Evolutionary conservation across 2,329 filamentous ascomycete genomes (phyloP), one percentile per base, ranked within the genome.

Genomic region (Calonectria hawksworthii): DNA sequence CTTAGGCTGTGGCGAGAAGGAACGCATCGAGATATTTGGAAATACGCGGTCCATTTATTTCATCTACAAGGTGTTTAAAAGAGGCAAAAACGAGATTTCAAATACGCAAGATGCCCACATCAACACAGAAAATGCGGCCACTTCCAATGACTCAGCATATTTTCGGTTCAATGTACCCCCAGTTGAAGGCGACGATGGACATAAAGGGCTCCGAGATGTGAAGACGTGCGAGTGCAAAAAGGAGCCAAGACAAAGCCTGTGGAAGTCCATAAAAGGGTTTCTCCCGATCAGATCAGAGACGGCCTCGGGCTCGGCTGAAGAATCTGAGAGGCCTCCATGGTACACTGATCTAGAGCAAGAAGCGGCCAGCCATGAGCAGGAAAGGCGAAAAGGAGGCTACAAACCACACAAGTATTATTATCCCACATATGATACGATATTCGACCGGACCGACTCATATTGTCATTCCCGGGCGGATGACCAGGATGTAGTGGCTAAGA

Each of bases 341-440:
- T 28, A 63, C n/a, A 41, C 6, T 4, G 23, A 14, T 8, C 23
- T 63, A 5, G 13, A 63, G 16, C 1, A 26, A 28, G 23, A 44
- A 14, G 59, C 34, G 4, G 56, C 28, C 16, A 8, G n/a, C 3
- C n/a, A 26, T 21, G 7, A 13, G 14, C 4, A 41, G 23, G n/a
- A 63, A 23, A 26, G 3, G 11, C 14, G 36, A 2, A 69, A 56
- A 16, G 65, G 65, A 16, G 50, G 36, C 21, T 68, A 56, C 47
- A 68, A 68, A 18, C 65, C 50, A 5, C 32, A 32, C 23, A 68
- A 68, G 18, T 68, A 68, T 23, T n/a, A n/a, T 14, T 68, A 68
- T 10, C 11, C 34, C 1, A 41, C 50, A 10, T 68, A 68, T 32
- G 50, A 68, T 4, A 56, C 34, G 1, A 68, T 68, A 3, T 68